These are phyloP conservation scores for Xylariaceae sp. DNA, from an alignment of 2,329 filamentous ascomycete genomes.

Conservation along the genomic window DNA sequence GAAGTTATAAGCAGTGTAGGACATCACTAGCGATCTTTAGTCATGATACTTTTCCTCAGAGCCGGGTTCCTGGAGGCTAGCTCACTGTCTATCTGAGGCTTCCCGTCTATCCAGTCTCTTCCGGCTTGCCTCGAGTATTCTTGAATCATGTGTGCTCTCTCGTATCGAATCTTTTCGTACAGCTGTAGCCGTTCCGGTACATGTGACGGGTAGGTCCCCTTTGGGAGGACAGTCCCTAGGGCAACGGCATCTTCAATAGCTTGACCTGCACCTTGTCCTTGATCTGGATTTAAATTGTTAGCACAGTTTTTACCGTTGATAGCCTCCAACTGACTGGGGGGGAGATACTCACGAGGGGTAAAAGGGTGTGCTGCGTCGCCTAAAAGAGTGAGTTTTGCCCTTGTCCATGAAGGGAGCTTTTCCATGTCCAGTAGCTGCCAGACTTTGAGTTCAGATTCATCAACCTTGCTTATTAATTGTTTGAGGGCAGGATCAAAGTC, in stretches of 20 bases:
- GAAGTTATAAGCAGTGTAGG: slow-evolving; percentile 59
- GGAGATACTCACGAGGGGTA: slow-evolving; percentile 57
- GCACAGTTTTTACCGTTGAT: too few relatives aligned
- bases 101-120: slow-evolving; percentile 50
- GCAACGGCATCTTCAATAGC: slow-evolving; percentile 73
- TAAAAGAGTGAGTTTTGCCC: slow-evolving; percentile 61
- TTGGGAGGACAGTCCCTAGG: slow-evolving; percentile 61
- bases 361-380: slow-evolving; percentile 76
- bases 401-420: slow-evolving; percentile 60
- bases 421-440: slow-evolving; percentile 71
- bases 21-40: slow-evolving; percentile 41
- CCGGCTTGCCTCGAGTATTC: slow-evolving; percentile 62
- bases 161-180: slow-evolving; percentile 64
- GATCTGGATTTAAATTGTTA: slow-evolving; percentile 27
- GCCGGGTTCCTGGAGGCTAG: neutral
- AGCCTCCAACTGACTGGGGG: too few relatives aligned
- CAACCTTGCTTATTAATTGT: slow-evolving; percentile 50
- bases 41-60: neutral
- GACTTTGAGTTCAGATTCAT: slow-evolving; percentile 55
- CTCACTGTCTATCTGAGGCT: slow-evolving; percentile 51
- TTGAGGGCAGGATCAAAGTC: slow-evolving; percentile 52
- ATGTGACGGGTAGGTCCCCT: slow-evolving; percentile 50
- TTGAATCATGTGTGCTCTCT: slow-evolving; percentile 64
- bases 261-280: slow-evolving; percentile 53
- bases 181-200: slow-evolving; percentile 63